Evolutionary conservation across 306 rosid species (phyloP).

Genomic region (Vigna unguiculata): DNA sequence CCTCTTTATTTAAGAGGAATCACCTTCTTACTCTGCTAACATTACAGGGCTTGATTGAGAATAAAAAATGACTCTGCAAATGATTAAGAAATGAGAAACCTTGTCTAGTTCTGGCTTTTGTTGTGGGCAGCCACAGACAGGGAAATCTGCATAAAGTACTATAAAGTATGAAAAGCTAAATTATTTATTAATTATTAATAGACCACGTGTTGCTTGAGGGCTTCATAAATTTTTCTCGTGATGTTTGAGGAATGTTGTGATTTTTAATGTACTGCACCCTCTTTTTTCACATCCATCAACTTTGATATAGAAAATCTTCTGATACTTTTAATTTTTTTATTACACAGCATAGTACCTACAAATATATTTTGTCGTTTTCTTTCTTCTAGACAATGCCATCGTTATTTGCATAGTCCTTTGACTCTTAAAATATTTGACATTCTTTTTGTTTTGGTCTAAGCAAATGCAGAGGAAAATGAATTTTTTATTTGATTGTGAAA

Average conservation of each 20-base stretch:
- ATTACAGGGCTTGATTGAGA: not conserved
- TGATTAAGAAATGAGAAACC: not conserved
- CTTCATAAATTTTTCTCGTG: not conserved
- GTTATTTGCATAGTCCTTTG: not conserved
- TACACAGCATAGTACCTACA: not conserved
- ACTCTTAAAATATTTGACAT: not conserved
- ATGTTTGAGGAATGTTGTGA: not conserved
- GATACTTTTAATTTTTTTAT: not conserved
- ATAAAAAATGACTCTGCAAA: not conserved
- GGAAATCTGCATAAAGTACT: not conserved
- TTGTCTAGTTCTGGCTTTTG: not conserved
- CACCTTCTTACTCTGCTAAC: not conserved
- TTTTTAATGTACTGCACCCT: not conserved
- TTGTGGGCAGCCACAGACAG: not conserved
- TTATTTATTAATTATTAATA: not conserved
- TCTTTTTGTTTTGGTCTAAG: too few species aligned
- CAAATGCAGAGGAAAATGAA: too few species aligned
- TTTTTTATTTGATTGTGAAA: too few species aligned
- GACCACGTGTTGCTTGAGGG: constrained; percentile 11
- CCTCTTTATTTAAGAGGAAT: not conserved
- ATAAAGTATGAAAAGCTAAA: not conserved
- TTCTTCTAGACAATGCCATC: not conserved
- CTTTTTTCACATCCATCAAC: not conserved
- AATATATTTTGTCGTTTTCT: not conserved
- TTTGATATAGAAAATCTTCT: not conserved